Base-by-base conservation (phyloP, 495 filamentous ascomycete genomes). In the Neurospora africana region DNA sequence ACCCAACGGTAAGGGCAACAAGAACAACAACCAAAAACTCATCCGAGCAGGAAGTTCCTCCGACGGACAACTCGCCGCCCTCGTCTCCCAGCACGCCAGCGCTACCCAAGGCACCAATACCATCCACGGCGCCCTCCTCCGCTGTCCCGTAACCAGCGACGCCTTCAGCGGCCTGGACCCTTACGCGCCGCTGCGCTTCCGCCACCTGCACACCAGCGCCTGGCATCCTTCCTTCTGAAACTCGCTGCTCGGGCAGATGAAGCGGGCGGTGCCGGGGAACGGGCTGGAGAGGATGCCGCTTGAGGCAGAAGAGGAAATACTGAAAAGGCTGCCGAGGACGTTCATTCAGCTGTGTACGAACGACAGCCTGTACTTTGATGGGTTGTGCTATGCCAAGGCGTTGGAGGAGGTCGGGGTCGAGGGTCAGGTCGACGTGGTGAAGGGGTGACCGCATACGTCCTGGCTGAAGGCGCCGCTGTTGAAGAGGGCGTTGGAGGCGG, bases 391-490 rank as follows among this genome's bases (percentile, higher is more conserved):
- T 78, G 80, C 77, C 1, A 78, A 77, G 53, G 74, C 72, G n/a
- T 72, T 81, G 75, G 72, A 71, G 33, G 72, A 77, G 19, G 73
- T 71, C 4, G 78, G 79, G 27, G 76, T 79, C 3, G 73, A 74
- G 19, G 78, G 80, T 0, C 71, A 61, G 68, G 58, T 80, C 15
- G 79, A 81, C 71, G 75, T 81, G 17, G 70, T 77, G 15, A 11
- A 35, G 69, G 79, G 80, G 9, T 79, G 74, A 73, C 80, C 79
- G 27, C 80, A 82, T 75, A 82, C 79, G 13, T 82, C 79, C 70
- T 82, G 80, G 78, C 47, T 82, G 61, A 77, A 77, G 69, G 78
- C 78, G 30, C 79, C 77, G 33, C 67, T 74, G 2, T 71, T 79
- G 30, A 68, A 71, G 13, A 72, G 73, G 47, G 75, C 76, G 3